A percentile compares a stretch with the other conserved stretches of the same genome.
Conservation (phyloP, 495 filamentous ascomycete genomes). For the Lichina pygmaea region DNA sequence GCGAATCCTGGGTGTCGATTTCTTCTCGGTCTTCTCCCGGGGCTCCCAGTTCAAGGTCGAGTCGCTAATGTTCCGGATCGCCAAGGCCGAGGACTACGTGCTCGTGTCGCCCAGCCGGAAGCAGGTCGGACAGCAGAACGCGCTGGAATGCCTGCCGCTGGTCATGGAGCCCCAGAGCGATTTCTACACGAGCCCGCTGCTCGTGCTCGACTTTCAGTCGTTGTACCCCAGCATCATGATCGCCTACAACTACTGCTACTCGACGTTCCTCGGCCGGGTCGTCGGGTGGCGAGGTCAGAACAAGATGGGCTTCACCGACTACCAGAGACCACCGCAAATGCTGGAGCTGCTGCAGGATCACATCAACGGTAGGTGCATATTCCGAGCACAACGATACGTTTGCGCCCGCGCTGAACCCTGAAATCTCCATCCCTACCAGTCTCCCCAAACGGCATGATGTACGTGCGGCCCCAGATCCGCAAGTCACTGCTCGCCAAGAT, state of each 20-base stretch:
- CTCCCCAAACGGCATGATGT: conserved; percentile 90
- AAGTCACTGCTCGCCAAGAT: conserved; percentile 89
- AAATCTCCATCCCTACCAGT: conserved; percentile 15
- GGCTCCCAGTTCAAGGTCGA: conserved; percentile 98
- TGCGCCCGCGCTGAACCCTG: not conserved
- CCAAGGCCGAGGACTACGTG: conserved; percentile 86
- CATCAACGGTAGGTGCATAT: conserved; percentile 26
- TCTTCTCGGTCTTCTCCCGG: conserved; percentile 78
- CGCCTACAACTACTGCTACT: conserved; percentile 98
- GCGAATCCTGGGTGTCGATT: conserved; percentile 77
- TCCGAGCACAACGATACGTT: not conserved
- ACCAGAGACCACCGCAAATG: conserved; percentile 43
- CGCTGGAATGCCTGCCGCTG: conserved; percentile 76
- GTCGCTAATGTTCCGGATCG: conserved; percentile 94
- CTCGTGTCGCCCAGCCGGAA: conserved; percentile 70
- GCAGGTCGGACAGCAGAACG: conserved; percentile 85
- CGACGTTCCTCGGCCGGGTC: conserved; percentile 74
- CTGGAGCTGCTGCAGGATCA: conserved; percentile 58
- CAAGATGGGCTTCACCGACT: conserved; percentile 86
- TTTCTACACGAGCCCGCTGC: conserved; percentile 70
- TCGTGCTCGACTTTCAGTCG: conserved; percentile 90
- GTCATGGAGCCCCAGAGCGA: conserved; percentile 96
- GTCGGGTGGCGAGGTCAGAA: conserved; percentile 65
- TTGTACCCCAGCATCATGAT: conserved; percentile 97
- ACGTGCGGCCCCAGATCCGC: conserved; percentile 57